Evolutionary conservation across 805 yeast species (phyloP), one percentile per base, ranked within the genome.

Genomic region (Wickerhamomyces bovis): DNA sequence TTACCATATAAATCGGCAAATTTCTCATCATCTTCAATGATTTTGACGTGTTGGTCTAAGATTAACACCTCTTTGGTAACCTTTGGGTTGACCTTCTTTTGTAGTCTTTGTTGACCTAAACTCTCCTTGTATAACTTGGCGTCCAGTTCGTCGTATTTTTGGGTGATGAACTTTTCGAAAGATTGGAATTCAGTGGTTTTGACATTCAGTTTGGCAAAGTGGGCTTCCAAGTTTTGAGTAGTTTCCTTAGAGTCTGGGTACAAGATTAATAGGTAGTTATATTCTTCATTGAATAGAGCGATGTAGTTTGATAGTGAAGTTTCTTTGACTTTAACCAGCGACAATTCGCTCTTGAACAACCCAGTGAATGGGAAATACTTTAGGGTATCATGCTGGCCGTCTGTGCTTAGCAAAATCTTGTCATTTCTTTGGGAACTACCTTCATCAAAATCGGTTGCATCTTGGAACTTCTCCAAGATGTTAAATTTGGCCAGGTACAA

Each of bases 321-420:
- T 20, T 42, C 39, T 35, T 42, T 40, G 13, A 54, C 44, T 23
- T 50, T 47, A 8, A 55, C 41, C 6, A 50, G 38, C 4, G 42
- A 25, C 20, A 57, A 25, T 31, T 56, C 60, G 18, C 45, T 44
- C 15, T 44, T 53, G 44, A 47, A 51, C 13, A 57, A 42, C 0
- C 51, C 57, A 40, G 47, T 56, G 50, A 57, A 57, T 16, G 61
- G 61, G 47, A 56, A 57, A 18, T 41, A 43, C 41, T 51, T 56
- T 30, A 56, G 33, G 2, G 47, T 43, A 2, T 47, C 46, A 10
- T 36, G 40, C 35, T 51, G 43, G 1, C 31, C 30, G 1, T 46
- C 48, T 1, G 47, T 41, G 6, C 44, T 38, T n/a, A 57, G 42
- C 5, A 39, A 16, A 3, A 57, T 39, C 21, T 49, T 54, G 39